Evolutionary conservation across 1,284 basidiomycete species (phyloP), one percentile per base, ranked within the genome.

Genomic region (Sphaerobolus stellatus): DNA sequence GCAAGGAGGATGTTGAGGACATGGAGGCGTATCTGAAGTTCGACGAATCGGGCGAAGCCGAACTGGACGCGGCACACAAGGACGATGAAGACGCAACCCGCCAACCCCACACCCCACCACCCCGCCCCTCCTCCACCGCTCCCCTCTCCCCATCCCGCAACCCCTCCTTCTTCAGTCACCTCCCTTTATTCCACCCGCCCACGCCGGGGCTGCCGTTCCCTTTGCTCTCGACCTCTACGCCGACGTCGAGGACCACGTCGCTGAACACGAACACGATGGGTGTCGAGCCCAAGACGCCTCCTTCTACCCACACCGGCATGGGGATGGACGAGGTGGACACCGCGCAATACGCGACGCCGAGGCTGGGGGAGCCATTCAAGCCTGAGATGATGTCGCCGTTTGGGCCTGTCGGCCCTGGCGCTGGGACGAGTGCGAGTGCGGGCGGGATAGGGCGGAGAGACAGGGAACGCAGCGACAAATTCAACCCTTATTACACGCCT

Each of bases 391-490:
- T 31, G 14, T 22, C 8, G 29, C 20, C 25, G 13, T 22, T 5
- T 24, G 5, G 14, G 16, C 11, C 14, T 27, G 36, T 22, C 16
- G 5, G 14, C 36, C 11, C 13, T 43, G 41, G 41, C 20, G 28
- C n/a, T 3, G 24, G 14, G 22, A 24, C 7, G 30, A 33, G 29
- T 11, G 29, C 48, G 13, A 16, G 43, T n/a, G 20, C 28, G 25
- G 8, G n/a, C n/a, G 22, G 18, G 6, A 8, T 25, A 16, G 51
- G 47, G 27, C 51, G 51, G 18, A 38, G 34, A 11, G 51, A 53
- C 44, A 8, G 41, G 18, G 51, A 53, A 28, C 51, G 51, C 18
- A 38, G 34, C 14, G 51, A 53, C 44, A 33, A 14, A 33, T 53
- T 36, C 28, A 33, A 53, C 22, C 51, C 51, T 9, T 53, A 34